Base-by-base conservation (phyloP, 192 early-diverging fungal genomes). In the Coemansia interrupta region DNA sequence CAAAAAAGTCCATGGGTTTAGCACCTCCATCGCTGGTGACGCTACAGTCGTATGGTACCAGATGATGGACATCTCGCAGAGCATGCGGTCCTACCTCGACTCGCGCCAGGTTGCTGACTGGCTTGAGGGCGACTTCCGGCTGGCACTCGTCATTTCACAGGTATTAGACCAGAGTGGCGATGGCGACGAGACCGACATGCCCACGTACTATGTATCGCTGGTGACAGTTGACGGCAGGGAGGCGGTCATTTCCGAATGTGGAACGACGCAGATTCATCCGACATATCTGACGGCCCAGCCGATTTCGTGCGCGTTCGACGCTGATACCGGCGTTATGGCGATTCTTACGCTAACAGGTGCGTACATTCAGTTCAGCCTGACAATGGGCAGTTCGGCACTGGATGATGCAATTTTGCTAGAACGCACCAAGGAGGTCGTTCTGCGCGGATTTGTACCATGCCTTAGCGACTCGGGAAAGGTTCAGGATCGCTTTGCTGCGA, bases 81-180 rank as follows among this genome's bases (percentile, higher is more conserved):
- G 66, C 63, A 79, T 79, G 76, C 70, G 70, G n/a, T 72, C 63
- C 38, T 79, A 79, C 39, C 59, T 79, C 19, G 76, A 79, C 18
- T 79, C 76, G 36, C 70, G 76, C 20, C 76, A 72, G 52, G 70
- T 72, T 14, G 57, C 70, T 14, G 76, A 79, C 24, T 79, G 76
- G 76, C 39, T 72, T 61, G 55, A 46, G 8, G 66, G 70, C 38
- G 66, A 69, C 41, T 50, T 60, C 15, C 26, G 60, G 14, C 66
- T 79, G 20, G 76, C 44, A 14, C 58, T 57, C 2, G 51, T 72
- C 9, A 41, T 63, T 59, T 36, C 32, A 8, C 32, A 36, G 32
- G 32, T 11, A 10, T 1, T 36, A 36, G 32, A 36, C 32, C 32
- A 36, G 3, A 8, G 6, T 36, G 32, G 10, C 32, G 32, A 36